A percentile compares a stretch with the other conserved stretches of the same genome.
Conservation (phyloP, 2,329 filamentous ascomycete species). For the Fonsecaea monophora region DNA sequence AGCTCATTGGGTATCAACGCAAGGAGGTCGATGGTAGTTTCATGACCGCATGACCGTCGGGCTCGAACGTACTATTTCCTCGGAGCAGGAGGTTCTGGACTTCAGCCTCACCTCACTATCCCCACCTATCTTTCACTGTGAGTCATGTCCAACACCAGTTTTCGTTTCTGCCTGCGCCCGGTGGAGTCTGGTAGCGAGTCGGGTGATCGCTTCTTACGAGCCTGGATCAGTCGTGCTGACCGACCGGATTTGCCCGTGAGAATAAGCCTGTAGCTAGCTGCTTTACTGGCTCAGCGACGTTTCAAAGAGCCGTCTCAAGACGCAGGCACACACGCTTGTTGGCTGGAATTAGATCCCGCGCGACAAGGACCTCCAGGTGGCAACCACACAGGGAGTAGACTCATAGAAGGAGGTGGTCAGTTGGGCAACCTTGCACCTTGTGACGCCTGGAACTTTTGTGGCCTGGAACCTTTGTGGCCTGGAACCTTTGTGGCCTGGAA, state of each 20-base stretch:
- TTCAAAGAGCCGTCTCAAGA: not conserved
- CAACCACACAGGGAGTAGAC: not conserved
- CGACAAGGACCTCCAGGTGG: not conserved
- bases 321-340: not conserved
- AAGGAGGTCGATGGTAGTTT: too few species aligned
- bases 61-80: too few species aligned
- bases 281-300: slow-evolving; percentile 48
- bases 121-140: not conserved
- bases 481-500: too few species aligned
- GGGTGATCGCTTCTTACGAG: slow-evolving; percentile 40
- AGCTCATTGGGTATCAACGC: too few species aligned
- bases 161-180: too few species aligned
- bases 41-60: too few species aligned
- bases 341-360: not conserved
- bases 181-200: too few species aligned
- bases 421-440: not conserved
- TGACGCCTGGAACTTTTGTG: too few species aligned
- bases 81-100: not conserved
- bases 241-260: slow-evolving; percentile 54
- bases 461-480: too few species aligned
- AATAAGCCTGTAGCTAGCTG: slow-evolving; percentile 54
- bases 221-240: slow-evolving; percentile 62
- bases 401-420: slow-evolving; percentile 3
- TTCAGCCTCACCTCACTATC: not conserved
- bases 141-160: not conserved